Evolutionary conservation across 139 green algal genomes (phyloP).

Genomic region (Tetradesmus lagerheimii): DNA sequence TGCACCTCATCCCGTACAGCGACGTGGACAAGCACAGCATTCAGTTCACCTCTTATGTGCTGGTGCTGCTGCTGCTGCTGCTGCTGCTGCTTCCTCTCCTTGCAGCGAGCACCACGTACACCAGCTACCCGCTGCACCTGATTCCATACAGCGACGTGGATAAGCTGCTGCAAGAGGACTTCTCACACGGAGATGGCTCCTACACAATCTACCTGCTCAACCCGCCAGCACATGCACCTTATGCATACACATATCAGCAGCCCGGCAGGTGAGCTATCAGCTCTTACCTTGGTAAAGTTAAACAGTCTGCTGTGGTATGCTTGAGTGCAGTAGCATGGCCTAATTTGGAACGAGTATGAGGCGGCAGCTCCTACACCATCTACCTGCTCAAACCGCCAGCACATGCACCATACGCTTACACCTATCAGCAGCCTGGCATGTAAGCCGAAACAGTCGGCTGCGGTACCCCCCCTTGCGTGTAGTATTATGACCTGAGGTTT

Average conservation of each 20-base stretch:
- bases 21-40: constrained; percentile 15
- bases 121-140: constrained; percentile 4
- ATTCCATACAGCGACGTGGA: neutral
- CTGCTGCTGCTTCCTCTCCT: neutral
- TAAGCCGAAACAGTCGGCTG: too few relatives aligned
- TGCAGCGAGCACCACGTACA: neutral
- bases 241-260: constrained; percentile 20
- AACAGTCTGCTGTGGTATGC: too few relatives aligned
- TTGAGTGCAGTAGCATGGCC: too few relatives aligned
- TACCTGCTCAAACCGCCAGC: too few relatives aligned
- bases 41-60: too few relatives aligned
- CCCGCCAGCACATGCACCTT: constrained; percentile 26
- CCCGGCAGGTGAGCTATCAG: too few relatives aligned
- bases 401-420: constrained; percentile 25
- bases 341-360: too few relatives aligned
- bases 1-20: neutral
- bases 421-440: neutral
- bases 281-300: too few relatives aligned
- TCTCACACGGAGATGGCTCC: neutral
- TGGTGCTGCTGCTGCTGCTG: neutral
- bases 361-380: too few relatives aligned
- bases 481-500: too few relatives aligned
- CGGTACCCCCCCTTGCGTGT: too few relatives aligned
- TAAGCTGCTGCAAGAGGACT: constrained; percentile 34
- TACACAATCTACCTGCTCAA: constrained; percentile 49